Evolutionary conservation across 768 basidiomycete genomes (phyloP).

Genomic region (Leccinum incarnatum): DNA sequence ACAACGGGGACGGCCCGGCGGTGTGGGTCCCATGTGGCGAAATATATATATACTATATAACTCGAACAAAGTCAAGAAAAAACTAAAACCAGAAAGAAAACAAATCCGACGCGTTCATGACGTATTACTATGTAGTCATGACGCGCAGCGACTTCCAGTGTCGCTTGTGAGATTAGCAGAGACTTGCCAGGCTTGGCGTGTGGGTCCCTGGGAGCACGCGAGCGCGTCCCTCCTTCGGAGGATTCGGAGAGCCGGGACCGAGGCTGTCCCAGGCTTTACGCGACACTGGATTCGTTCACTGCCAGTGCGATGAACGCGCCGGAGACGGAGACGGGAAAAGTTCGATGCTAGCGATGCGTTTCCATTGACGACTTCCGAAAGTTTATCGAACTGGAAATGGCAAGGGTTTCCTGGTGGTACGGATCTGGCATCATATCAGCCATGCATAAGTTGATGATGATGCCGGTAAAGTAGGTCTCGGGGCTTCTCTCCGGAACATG

Average conservation of each 20-base stretch:
- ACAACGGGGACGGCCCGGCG: not conserved
- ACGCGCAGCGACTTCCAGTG: not conserved
- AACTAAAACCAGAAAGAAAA: not conserved
- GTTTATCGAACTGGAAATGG: slow-evolving; percentile 1
- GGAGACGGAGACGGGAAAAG: not conserved
- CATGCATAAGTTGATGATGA: slow-evolving; percentile 5
- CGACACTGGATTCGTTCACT: no score
- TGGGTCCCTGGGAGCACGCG: not conserved
- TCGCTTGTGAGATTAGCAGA: not conserved
- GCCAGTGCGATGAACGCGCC: not conserved
- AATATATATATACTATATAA: not conserved
- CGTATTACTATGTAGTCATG: not conserved
- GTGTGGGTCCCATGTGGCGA: slow-evolving; percentile 1
- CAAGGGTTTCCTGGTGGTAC: not conserved
- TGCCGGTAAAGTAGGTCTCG: slow-evolving; percentile 1
- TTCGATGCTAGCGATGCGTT: not conserved
- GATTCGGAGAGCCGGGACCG: not conserved
- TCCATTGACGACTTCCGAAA: not conserved
- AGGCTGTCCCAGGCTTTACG: not conserved
- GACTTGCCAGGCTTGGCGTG: not conserved
- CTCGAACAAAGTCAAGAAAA: not conserved
- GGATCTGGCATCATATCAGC: not conserved
- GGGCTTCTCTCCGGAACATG: slow-evolving; percentile 7
- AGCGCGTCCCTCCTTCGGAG: not conserved
- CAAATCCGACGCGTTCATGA: not conserved